phyloP scores from a whole-genome alignment of 805 yeast species.

The Nakazawaea anatomiae region DNA sequence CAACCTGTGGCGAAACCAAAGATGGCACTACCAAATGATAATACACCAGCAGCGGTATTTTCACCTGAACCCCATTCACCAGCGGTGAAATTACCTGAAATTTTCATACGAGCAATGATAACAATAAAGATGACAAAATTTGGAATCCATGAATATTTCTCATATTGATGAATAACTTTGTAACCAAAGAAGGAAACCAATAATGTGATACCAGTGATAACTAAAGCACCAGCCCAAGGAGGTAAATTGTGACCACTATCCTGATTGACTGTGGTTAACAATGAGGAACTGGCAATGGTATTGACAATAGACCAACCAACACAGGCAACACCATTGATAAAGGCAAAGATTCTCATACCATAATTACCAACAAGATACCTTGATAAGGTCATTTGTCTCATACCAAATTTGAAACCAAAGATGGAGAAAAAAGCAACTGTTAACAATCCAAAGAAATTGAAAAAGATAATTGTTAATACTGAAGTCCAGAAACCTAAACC shows the following conservation, averaged over 20 bases:
- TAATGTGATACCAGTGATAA: conserved; percentile 63
- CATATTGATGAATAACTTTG: conserved; percentile 73
- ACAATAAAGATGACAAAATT: conserved; percentile 67
- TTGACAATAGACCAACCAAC: conserved; percentile 96
- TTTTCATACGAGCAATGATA: conserved; percentile 71
- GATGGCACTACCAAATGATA: conserved; percentile 76
- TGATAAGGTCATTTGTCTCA: conserved; percentile 83
- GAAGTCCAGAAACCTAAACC: conserved; percentile 72
- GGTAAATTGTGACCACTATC: conserved; percentile 52
- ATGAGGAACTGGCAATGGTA: conserved; percentile 83
- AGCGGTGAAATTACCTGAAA: conserved; percentile 54
- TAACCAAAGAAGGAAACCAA: conserved; percentile 81
- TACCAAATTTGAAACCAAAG: conserved; percentile 79
- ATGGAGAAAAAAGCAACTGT: conserved; percentile 81
- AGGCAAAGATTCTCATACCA: conserved; percentile 70
- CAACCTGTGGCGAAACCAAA: conserved; percentile 93
- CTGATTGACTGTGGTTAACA: conserved; percentile 68
- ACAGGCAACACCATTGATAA: conserved; percentile 77
- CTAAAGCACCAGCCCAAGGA: conserved; percentile 86
- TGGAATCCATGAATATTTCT: conserved; percentile 87
- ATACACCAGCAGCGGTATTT: conserved; percentile 66
- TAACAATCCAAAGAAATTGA: conserved; percentile 63
- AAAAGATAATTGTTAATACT: conserved; percentile 61
- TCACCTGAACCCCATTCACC: conserved; percentile 52
- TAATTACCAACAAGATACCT: conserved; percentile 72